Base-by-base conservation (phyloP, 306 rosid genomes). In the Ormosia emarginata region DNA sequence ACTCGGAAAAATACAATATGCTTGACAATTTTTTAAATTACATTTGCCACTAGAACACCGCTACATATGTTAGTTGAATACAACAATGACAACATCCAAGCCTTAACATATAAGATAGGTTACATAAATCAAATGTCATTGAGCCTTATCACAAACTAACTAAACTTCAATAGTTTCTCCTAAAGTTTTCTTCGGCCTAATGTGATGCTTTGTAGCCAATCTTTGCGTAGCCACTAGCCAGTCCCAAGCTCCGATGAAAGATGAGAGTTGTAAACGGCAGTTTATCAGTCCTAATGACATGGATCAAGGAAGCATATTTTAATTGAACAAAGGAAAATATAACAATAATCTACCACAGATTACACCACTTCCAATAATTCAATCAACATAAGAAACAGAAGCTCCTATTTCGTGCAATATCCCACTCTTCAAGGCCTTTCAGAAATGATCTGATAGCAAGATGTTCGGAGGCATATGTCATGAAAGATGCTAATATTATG, bases 381-480 rank as follows among this genome's bases (percentile, higher is more conserved):
- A 41, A 83, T 94, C 91, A 91, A 77, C 89, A 80, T 7, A 76
- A 56, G 53, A 75, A 85, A 86, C 88, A 87, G 17, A 73, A 53
- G 83, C 80, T 84, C 75, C 89, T 83, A 74, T 85, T 80, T 81
- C 87, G 83, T 3, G 74, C 58, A 65, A 62, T 69, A 30, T 89
- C 97, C 71, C 85, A 82, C 66, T 89, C 94, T 81, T 88, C 92
- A 52, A 81, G 77, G 73, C 97, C 97, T 85, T 84, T 91, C 85
- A 89, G 82, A 79, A 91, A 93, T 40, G 97, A 88, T 88, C 93
- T 89, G 43, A 85, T 84, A 32, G 97, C 98, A 73, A 92, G 95
- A 83, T 88, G 97, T 82, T 92, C 97, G 10, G 98, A 71, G 18
- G 95, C 91, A 68, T 88, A 90, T 49, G 98, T 92, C 97, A 94